Base-by-base conservation (phyloP, 768 basidiomycete species). In the Pisolithus albus region DNA sequence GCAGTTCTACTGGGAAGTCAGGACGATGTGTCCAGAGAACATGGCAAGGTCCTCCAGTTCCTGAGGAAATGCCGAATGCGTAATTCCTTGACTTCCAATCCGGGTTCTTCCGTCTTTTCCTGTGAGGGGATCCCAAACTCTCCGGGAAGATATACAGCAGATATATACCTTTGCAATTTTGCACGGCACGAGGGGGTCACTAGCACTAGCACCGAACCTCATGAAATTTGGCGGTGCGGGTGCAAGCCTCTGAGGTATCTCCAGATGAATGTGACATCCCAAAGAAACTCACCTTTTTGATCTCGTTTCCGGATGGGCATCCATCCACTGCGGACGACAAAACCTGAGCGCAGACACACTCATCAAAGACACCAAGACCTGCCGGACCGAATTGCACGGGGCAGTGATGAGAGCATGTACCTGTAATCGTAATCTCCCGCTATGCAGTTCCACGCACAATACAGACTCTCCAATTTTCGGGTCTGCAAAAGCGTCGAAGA, bases 211-310 rank as follows among this genome's bases (percentile, higher is more conserved):
- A 2, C 62, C 62, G 37, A 62, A 61, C 5, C 59, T 61, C 61
- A 59, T 62, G 40, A 64, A 64, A 5, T 62, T 52, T 1, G 61
- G 47, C 16, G 16, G 24, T n/a, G 47, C 32, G 13, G 46, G 43
- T 24, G 47, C 26, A 52, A 75, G 63, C 76, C 86, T 80, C 85
- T 88, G 51, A 11, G 50, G 53, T 26, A 34, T 39, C 28, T 34
- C 2, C 34, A 34, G 11, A 7, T 44, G 8, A 37, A 13, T 16
- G 21, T 23, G 11, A 16, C 15, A 26, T 39, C 26, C 21, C 5
- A 3, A 39, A 18, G 21, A 15, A 18, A 40, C 64, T 40, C 51
- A 70, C 73, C 49, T 65, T 49, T 56, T 71, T 66, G 50, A 78
- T 66, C 58, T 75, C 72, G 24, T 71, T 23, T 61, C 48, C 66